Evolutionary conservation across 2,329 filamentous ascomycete species (phyloP).

Genomic region (Mycosphaerelloides madeirae): DNA sequence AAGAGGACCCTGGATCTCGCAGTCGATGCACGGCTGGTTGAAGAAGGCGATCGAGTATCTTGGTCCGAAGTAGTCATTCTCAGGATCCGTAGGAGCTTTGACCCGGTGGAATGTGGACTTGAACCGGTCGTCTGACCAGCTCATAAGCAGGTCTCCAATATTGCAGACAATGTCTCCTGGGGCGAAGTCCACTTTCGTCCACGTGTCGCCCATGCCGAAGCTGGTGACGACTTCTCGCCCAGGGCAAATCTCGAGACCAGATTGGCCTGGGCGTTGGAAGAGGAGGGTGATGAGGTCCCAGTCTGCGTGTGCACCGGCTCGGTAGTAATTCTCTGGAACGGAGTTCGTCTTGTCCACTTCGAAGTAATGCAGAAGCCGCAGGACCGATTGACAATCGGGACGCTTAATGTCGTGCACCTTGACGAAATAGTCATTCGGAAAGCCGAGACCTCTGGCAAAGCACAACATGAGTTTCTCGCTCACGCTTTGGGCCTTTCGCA

Average conservation of each 20-base stretch:
- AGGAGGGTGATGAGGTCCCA: slow-evolving; percentile 61
- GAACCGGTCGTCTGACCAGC: slow-evolving; percentile 63
- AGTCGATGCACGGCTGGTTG: slow-evolving; percentile 58
- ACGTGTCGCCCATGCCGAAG: slow-evolving; percentile 56
- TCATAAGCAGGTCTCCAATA: slow-evolving; percentile 63
- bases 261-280: slow-evolving; percentile 58
- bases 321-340: slow-evolving; percentile 47
- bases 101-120: slow-evolving; percentile 63
- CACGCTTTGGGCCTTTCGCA: slow-evolving; percentile 50
- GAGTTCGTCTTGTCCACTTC: slow-evolving; percentile 30
- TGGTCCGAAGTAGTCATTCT: slow-evolving; percentile 51
- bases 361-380: slow-evolving; percentile 54
- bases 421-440: slow-evolving; percentile 54
- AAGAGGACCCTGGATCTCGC: slow-evolving; percentile 54
- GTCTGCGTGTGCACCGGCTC: slow-evolving; percentile 60
- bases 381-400: slow-evolving; percentile 52
- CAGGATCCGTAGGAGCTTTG: slow-evolving; percentile 53
- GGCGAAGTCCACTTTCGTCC: slow-evolving; percentile 58
- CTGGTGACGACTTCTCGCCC: slow-evolving; percentile 57
- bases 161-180: slow-evolving; percentile 58
- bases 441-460: slow-evolving; percentile 55
- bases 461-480: slow-evolving; percentile 56
- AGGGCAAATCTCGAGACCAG: slow-evolving; percentile 61
- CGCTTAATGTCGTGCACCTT: slow-evolving; percentile 49
- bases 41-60: slow-evolving; percentile 64